phyloP scores from a whole-genome alignment of 495 filamentous ascomycete genomes.

The Penicillium tannophilum region DNA sequence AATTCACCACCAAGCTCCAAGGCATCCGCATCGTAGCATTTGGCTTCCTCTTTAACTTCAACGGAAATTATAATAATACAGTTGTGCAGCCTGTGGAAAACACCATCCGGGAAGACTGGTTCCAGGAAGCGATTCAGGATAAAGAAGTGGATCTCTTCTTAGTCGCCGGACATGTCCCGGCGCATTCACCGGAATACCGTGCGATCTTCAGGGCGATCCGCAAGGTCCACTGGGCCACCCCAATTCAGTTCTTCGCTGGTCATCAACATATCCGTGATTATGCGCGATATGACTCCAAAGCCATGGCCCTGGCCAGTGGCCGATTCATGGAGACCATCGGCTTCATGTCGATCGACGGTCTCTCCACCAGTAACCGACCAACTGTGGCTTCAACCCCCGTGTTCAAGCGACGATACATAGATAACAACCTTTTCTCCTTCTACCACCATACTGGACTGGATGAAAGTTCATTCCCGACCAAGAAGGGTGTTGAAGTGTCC shows the following conservation, averaged over 20 bases:
- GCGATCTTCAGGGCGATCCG: slow-evolving; percentile 79
- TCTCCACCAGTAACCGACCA: slow-evolving; percentile 46
- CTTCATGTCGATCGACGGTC: slow-evolving; percentile 83
- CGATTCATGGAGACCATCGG: slow-evolving; percentile 98
- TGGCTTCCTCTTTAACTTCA: slow-evolving; percentile 94
- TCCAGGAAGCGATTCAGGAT: slow-evolving; percentile 80
- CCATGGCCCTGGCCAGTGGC: slow-evolving; percentile 84
- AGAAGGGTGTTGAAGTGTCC: slow-evolving; percentile 73
- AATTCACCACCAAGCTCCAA: slow-evolving; percentile 87
- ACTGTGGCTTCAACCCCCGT: slow-evolving; percentile 42
- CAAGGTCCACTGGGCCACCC: slow-evolving; percentile 70
- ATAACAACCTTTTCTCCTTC: slow-evolving; percentile 89
- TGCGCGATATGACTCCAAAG: slow-evolving; percentile 74
- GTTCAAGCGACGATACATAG: slow-evolving; percentile 85
- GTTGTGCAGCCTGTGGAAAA: slow-evolving; percentile 76
- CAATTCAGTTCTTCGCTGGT: slow-evolving; percentile 92
- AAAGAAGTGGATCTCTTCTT: slow-evolving; percentile 83
- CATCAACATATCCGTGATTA: slow-evolving; percentile 91
- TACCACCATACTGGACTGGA: slow-evolving; percentile 78
- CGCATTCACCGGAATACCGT: slow-evolving; percentile 76
- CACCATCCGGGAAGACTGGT: slow-evolving; percentile 84
- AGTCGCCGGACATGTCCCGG: slow-evolving; percentile 82
- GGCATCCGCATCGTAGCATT: slow-evolving; percentile 82
- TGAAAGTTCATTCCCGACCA: slow-evolving; percentile 71
- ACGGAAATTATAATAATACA: slow-evolving; percentile 84